Evolutionary conservation across 2,329 filamentous ascomycete species (phyloP), one percentile per base, ranked within the genome.

Genomic region (Alternaria novae-zelandiae): DNA sequence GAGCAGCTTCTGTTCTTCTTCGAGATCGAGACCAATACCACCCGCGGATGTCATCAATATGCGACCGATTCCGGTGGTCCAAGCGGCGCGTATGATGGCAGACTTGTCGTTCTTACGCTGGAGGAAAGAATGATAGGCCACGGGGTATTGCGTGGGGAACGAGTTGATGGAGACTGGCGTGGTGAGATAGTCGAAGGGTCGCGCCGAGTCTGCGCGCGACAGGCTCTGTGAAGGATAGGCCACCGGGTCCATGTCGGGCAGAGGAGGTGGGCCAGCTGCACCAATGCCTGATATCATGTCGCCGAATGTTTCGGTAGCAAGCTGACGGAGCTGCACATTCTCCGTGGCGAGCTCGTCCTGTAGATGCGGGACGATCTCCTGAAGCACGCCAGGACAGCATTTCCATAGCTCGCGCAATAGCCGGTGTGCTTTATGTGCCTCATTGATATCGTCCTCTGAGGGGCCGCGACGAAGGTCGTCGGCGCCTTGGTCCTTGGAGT

Each of bases 201-300:
- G 77, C 3, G 76, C 61, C 12, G 71, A 63, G 17, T 77, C 74
- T 12, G 78, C 68, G 13, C 69, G 65, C 11, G 69, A 58, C 36
- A 93, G 78, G 64, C 87, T 90, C 51, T 91, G 83, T 5, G 91
- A 90, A n/a, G 95, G 95, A 74, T 96, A 97, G 28, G 91, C 90
- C 21, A 91, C 87, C 12, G 95, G 92, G 73, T 97, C 93, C 74
- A 97, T 86, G 2, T 84, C 80, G 10, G 91, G 87, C 7, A 88
- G 82, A 13, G 91, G 88, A 15, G 94, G 93, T 59, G 93, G 92
- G 0, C 95, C 95, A 65, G 94, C 93, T 64, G 95, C 92, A 54
- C 95, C 95, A 77, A 98, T 96, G 6, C 95, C 95, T 44, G 95
- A 91, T 25, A 96, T 91, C 85, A 99, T 94, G 76, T 98, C 95